phyloP scores from a whole-genome alignment of 306 rosid species.

The Urtica urens region DNA sequence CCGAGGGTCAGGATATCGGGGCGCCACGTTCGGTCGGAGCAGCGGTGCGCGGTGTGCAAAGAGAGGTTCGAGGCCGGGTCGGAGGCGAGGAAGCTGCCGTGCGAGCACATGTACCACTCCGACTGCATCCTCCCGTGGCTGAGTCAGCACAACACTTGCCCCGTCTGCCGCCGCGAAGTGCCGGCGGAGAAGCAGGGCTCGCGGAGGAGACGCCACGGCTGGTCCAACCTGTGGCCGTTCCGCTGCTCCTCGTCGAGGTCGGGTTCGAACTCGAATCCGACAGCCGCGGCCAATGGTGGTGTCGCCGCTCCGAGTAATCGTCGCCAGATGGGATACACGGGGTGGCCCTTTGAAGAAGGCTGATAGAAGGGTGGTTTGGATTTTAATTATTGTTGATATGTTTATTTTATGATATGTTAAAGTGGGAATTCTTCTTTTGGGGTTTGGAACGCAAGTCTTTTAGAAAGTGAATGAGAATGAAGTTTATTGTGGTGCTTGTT shows the following conservation, averaged over 20 bases:
- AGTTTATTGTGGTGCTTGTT: too few relatives aligned
- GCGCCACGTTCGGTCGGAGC: constrained; percentile 57
- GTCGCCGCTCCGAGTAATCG: constrained; percentile 22
- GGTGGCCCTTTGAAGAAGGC: constrained; percentile 48
- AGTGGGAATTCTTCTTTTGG: too few relatives aligned
- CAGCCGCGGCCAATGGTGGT: constrained; percentile 32
- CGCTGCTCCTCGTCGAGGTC: too few relatives aligned
- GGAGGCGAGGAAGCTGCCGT: constrained; percentile 66
- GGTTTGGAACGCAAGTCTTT: too few relatives aligned
- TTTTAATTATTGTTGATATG: too few relatives aligned
- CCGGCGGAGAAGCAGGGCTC: constrained; percentile 32
- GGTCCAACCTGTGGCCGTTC: constrained; percentile 58
- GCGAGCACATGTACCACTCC: constrained; percentile 52
- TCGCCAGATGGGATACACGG: constrained; percentile 33
- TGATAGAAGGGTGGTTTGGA: too few relatives aligned
- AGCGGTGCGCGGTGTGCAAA: constrained; percentile 62
- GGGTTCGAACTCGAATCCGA: constrained; percentile 26
- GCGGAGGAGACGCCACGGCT: constrained; percentile 33
- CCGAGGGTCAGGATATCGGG: constrained; percentile 48
- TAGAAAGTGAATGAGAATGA: too few relatives aligned
- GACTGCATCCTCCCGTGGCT: constrained; percentile 77
- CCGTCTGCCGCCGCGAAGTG: constrained; percentile 71
- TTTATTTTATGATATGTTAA: too few relatives aligned
- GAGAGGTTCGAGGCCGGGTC: constrained; percentile 55
- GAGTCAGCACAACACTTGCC: constrained; percentile 64